Evolutionary conservation across 1,139 yeast species (phyloP), one percentile per base, ranked within the genome.

Genomic region (Diutina siamensis): DNA sequence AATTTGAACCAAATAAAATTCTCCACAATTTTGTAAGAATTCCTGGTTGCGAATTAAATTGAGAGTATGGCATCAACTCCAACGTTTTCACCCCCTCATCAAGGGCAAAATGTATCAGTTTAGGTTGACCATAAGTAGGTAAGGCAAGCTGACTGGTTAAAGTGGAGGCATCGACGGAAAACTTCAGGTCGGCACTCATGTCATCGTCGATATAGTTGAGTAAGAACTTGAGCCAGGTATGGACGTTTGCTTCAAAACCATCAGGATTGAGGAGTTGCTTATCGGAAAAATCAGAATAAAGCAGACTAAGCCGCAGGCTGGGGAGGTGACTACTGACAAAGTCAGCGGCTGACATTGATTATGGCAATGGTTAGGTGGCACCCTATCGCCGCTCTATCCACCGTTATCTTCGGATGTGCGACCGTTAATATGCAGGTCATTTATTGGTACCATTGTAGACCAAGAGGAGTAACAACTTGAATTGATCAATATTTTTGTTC

Each of bases 261-360:
- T 38, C 42, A 12, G 42, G 42, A 15, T 38, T 38, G 12, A 38
- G 33, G 4, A 38, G 19, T 25, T 13, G 21, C 32, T 38, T 38
- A 4, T 38, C 42, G 20, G 28, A 22, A 25, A 38, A 38, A 25
- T 38, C 28, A 1, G 32, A 25, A 12, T 38, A 38, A 9, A 38
- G 15, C 42, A 38, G 42, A 8, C 13, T 8, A 7, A 38, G 18
- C 5, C 42, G 17, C 32, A 25, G 33, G 20, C 22, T 20, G 5
- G 42, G 42, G 17, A 38, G 32, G 20, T 38, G 13, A 3, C 9
- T 17, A 4, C 4, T 15, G 10, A 38, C 22, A 12, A 21, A 38
- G 19, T 25, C 28, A 20, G 25, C 22, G 2, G 38, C 22, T 9
- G 35, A 15, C 35, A 33, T n/a, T n/a, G n/a, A n/a, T n/a, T n/a